phyloP scores from a whole-genome alignment of 2,329 filamentous ascomycete species.

The Talaromyces sp. region DNA sequence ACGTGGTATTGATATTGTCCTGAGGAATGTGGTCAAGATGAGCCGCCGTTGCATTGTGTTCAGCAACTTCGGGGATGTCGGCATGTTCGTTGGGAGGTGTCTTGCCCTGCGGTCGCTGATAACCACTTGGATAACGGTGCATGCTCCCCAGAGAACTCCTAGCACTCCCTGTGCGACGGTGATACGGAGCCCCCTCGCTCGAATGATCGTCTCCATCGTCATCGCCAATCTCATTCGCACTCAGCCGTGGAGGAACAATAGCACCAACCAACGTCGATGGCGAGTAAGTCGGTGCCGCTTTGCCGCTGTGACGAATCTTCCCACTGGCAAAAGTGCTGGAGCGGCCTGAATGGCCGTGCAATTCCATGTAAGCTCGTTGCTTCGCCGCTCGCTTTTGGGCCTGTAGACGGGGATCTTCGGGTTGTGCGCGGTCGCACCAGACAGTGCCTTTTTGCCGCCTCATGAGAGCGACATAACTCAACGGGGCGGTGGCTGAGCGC shows the following conservation, averaged over 20 bases:
- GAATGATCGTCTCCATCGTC: slow-evolving; percentile 64
- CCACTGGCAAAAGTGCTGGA: slow-evolving; percentile 64
- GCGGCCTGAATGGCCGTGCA: slow-evolving; percentile 63
- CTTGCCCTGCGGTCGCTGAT: slow-evolving; percentile 41
- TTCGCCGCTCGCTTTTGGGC: slow-evolving; percentile 85
- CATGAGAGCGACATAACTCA: slow-evolving; percentile 94
- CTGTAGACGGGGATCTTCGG: slow-evolving; percentile 79
- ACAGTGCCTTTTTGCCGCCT: slow-evolving; percentile 96
- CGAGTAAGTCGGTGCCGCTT: slow-evolving; percentile 70
- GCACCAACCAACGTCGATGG: slow-evolving; percentile 71
- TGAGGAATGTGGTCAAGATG: slow-evolving; percentile 20
- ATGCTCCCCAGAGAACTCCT: slow-evolving; percentile 55
- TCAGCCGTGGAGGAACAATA: slow-evolving; percentile 85
- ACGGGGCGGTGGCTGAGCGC: slow-evolving; percentile 62
- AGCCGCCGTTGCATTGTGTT: slow-evolving; percentile 29
- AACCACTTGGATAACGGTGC: slow-evolving; percentile 44
- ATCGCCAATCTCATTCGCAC: slow-evolving; percentile 91
- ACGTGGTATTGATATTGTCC: not conserved
- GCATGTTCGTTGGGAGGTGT: slow-evolving; percentile 50
- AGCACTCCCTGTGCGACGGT: slow-evolving; percentile 57
- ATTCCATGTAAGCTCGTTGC: slow-evolving; percentile 78
- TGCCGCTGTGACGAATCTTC: slow-evolving; percentile 86
- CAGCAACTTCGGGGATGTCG: slow-evolving; percentile 42
- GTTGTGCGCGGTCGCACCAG: slow-evolving; percentile 93
- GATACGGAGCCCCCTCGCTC: slow-evolving; percentile 26